Evolutionary conservation across 2,329 filamentous ascomycete species (phyloP).

Genomic region (Lachnellula occidentalis): DNA sequence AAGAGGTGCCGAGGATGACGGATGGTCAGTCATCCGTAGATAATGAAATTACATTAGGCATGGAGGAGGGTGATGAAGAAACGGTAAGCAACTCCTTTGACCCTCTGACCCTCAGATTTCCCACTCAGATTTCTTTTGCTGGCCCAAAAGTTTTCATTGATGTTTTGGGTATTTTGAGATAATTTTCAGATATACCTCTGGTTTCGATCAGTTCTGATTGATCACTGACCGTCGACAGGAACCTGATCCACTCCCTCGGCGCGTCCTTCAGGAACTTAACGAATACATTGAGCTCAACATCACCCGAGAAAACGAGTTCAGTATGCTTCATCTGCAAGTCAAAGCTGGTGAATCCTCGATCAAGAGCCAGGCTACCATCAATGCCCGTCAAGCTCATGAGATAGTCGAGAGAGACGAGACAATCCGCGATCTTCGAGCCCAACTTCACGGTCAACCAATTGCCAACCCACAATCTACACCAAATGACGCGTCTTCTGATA

Average conservation of each 20-base stretch:
- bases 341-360: background rate
- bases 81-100: too few species aligned
- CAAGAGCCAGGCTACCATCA: background rate
- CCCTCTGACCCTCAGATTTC: too few species aligned
- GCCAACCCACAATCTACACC: too few species aligned
- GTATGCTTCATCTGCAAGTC: background rate
- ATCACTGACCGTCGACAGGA: background rate
- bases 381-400: background rate
- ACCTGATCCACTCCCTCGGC: background rate
- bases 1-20: background rate
- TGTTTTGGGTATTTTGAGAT: too few species aligned
- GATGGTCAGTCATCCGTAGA: background rate
- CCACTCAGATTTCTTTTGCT: too few species aligned
- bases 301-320: background rate
- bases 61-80: background rate
- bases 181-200: too few species aligned
- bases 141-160: too few species aligned
- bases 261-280: background rate
- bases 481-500: too few species aligned
- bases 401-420: background rate
- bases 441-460: too few species aligned
- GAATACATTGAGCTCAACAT: background rate
- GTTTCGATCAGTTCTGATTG: too few species aligned
- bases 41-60: background rate
- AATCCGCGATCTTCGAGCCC: background rate